A percentile compares a stretch with the other conserved stretches of the same genome.
Conservation (phyloP, 306 rosid genomes). For the Dryas alaskensis region DNA sequence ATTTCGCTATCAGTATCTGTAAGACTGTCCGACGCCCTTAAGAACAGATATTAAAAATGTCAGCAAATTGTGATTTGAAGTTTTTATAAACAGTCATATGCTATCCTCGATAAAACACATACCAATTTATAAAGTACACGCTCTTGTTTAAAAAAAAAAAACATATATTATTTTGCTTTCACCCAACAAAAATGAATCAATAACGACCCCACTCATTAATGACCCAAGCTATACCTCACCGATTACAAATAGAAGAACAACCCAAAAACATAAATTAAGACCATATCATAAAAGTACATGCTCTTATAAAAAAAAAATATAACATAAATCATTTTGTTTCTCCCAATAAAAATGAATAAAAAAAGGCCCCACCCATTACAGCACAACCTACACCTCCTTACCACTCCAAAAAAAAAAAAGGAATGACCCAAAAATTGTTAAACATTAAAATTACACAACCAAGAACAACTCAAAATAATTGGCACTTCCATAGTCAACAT, state of each 20-base stretch:
- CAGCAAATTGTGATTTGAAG: neutral
- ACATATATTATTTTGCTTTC: neutral
- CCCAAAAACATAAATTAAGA: too few species aligned
- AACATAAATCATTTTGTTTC: too few species aligned
- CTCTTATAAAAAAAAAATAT: too few species aligned
- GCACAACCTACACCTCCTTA: too few species aligned
- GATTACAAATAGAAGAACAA: too few species aligned
- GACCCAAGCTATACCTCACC: too few species aligned
- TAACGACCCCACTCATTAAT: neutral
- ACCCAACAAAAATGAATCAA: neutral
- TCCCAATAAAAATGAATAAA: too few species aligned
- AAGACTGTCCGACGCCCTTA: slow-evolving; percentile 52
- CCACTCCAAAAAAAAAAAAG: neutral
- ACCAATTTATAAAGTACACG: neutral
- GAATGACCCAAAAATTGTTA: neutral
- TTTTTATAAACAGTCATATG: neutral
- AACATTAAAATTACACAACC: neutral
- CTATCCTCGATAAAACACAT: neutral
- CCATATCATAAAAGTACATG: too few species aligned
- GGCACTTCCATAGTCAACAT: neutral
- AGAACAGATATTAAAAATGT: slow-evolving; percentile 11
- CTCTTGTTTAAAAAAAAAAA: neutral
- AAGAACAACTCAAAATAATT: neutral
- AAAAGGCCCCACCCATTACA: too few species aligned
- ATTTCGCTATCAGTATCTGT: slow-evolving; percentile 66